Percentiles rank a stretch among this genome's conserved stretches.
Conservation (phyloP, 352 stramenopile species). For the Phytophthora pisi region DNA sequence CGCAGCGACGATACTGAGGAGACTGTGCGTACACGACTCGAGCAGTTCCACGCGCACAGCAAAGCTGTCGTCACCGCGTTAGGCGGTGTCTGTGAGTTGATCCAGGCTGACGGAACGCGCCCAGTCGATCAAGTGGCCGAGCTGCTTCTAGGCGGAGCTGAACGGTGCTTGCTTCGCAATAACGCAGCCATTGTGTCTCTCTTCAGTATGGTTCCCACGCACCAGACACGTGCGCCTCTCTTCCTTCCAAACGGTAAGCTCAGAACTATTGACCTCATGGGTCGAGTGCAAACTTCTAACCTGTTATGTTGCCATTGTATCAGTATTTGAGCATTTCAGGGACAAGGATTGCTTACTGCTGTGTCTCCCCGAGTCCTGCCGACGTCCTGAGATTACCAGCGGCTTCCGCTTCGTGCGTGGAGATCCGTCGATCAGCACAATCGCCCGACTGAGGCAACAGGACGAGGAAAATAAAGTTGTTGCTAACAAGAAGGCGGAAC, state of each 20-base stretch:
- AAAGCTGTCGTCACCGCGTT: slow-evolving; percentile 50
- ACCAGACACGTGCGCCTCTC: slow-evolving; percentile 49
- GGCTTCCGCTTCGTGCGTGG: slow-evolving; percentile 52
- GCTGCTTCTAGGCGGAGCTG: slow-evolving; percentile 54
- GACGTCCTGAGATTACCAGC: slow-evolving; percentile 44
- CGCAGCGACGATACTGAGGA: slow-evolving; percentile 91
- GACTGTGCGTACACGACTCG: slow-evolving; percentile 86
- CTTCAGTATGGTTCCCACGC: slow-evolving; percentile 52
- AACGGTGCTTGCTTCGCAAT: slow-evolving; percentile 62
- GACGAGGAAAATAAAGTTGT: slow-evolving; percentile 27
- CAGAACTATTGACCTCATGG: not conserved
- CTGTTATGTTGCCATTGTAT: not conserved
- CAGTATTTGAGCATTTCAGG: slow-evolving; percentile 63
- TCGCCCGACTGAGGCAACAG: slow-evolving; percentile 42
- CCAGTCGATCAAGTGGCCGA: slow-evolving; percentile 62
- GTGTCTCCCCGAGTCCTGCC: slow-evolving; percentile 52
- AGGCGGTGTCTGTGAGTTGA: slow-evolving; percentile 48
- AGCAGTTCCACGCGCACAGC: slow-evolving; percentile 85
- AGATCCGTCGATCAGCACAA: slow-evolving; percentile 46
- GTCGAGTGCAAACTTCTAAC: not conserved
- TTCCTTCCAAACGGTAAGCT: slow-evolving; percentile 60
- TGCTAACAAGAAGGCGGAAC: slow-evolving; percentile 19
- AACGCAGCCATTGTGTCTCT: slow-evolving; percentile 62
- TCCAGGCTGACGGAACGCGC: slow-evolving; percentile 52
- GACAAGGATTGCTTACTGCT: slow-evolving; percentile 68